Percentiles rank a stretch among this genome's conserved stretches.
Evolutionary conservation across 2,329 filamentous ascomycete genomes (phyloP).

Genomic region (Tolypocladium inflatum): DNA sequence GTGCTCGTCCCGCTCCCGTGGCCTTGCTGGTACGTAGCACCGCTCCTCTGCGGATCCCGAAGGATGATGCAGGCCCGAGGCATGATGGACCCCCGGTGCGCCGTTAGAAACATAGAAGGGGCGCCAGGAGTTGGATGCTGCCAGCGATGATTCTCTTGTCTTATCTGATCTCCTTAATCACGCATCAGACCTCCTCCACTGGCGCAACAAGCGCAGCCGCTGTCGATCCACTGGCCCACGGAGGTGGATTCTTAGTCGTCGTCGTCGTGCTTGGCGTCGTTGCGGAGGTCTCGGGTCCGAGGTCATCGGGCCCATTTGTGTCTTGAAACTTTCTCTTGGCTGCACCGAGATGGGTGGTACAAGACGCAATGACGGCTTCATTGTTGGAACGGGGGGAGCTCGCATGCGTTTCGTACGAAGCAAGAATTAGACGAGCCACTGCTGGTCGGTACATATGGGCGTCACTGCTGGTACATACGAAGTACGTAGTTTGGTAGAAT

Average conservation of each 20-base stretch:
- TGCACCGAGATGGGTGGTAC: background rate
- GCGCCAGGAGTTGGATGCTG: background rate
- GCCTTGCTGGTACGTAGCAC: background rate
- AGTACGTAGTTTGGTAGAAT: no score
- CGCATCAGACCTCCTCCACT: background rate
- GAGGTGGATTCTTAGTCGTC: background rate
- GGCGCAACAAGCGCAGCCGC: background rate
- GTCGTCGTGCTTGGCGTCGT: background rate
- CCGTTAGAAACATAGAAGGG: background rate
- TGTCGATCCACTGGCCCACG: background rate
- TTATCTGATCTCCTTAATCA: background rate
- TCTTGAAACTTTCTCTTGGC: background rate
- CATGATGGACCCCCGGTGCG: no score
- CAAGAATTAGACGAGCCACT: background rate
- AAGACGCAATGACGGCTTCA: background rate
- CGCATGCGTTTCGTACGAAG: background rate
- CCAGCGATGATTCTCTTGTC: background rate
- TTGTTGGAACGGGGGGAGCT: background rate
- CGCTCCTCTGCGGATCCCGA: background rate
- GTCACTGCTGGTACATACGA: no score
- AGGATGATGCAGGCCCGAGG: background rate
- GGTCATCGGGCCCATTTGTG: background rate
- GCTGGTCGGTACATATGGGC: background rate
- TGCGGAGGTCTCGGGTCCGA: background rate
- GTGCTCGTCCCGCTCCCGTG: background rate